Evolutionary conservation across 257 asterid species (phyloP), one percentile per base, ranked within the genome.

Genomic region (Ilex aquifolium): DNA sequence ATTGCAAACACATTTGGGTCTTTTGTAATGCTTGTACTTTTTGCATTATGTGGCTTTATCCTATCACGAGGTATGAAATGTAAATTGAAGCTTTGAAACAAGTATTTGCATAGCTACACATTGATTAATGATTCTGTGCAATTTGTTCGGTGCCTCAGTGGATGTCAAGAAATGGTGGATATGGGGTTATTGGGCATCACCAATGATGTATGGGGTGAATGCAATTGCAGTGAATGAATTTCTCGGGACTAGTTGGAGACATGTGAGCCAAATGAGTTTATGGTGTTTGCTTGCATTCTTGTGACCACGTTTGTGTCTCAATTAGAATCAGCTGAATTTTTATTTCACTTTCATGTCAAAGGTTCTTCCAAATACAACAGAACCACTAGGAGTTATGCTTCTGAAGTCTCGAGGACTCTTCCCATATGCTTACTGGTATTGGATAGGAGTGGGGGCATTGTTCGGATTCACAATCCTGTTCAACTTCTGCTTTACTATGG

Each of bases 151-250:
- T 36, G 42, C 42, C 27, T 62, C 77, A 86, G 95, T 69, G 31
- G 74, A 81, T 67, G 85, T 86, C 15, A 81, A 79, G 77, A 56
- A 64, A 3, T 86, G 95, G 95, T 86, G 95, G 91, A 13, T 86
- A 15, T 86, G 95, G 95, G 91, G 88, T n/a, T 86, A 81, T 80
- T 86, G 82, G 80, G 27, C 79, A 56, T 86, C 95, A 13, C 95
- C 95, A 0, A 31, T 86, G 80, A 83, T 83, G 95, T 86, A 86
- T 56, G 79, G 83, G 8, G 85, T 81, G 72, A 86, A 83, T 54
- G 85, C 87, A 58, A 82, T 86, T 56, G 74, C 84, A 21, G 88
- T 67, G 11, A 86, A 86, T 52, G 91, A 86, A 73, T 86, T 83
- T 75, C 66, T 70, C 0, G 87, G 81, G 32, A 77, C 82, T 27